Evolutionary conservation across 441 rosid genomes (phyloP).

Genomic region (Pelargonium australe): DNA sequence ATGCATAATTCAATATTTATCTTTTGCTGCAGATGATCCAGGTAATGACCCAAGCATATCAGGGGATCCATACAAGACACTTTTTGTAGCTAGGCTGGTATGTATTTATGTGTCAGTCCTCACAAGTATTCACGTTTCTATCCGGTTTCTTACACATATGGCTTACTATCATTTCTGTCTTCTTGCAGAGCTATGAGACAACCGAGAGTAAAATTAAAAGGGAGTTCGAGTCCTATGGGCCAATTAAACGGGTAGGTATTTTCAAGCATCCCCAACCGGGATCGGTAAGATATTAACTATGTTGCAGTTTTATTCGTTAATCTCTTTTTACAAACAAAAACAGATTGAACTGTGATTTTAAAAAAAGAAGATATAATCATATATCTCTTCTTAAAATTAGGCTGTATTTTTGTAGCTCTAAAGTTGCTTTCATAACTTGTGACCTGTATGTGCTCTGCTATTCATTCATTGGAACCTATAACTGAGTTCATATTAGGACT

Average conservation of each 20-base stretch:
- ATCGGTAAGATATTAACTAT: slow-evolving; percentile 67
- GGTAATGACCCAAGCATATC: slow-evolving; percentile 57
- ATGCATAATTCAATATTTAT: slow-evolving; percentile 4
- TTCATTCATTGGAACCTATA: too few species aligned
- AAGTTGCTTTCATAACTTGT: neutral
- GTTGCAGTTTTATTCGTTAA: slow-evolving; percentile 19
- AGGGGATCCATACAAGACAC: slow-evolving; percentile 93
- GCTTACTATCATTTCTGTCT: slow-evolving; percentile 21
- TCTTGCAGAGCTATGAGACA: slow-evolving; percentile 83
- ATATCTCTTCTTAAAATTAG: neutral
- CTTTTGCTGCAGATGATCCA: slow-evolving; percentile 61
- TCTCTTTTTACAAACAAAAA: neutral
- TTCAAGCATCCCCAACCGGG: slow-evolving; percentile 44
- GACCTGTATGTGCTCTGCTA: neutral
- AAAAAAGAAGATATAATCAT: neutral
- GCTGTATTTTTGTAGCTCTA: neutral
- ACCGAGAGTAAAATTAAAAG: slow-evolving; percentile 86
- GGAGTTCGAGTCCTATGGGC: slow-evolving; percentile 96
- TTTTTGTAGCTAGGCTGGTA: slow-evolving; percentile 88
- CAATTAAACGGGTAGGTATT: slow-evolving; percentile 94
- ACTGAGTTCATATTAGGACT: neutral
- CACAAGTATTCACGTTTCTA: slow-evolving; percentile 10
- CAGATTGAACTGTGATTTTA: neutral
- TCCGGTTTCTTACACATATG: slow-evolving; percentile 7
- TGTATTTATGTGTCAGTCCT: slow-evolving; percentile 21